Base-by-base conservation (phyloP, 768 basidiomycete species). In the Amylocystis lapponica region DNA sequence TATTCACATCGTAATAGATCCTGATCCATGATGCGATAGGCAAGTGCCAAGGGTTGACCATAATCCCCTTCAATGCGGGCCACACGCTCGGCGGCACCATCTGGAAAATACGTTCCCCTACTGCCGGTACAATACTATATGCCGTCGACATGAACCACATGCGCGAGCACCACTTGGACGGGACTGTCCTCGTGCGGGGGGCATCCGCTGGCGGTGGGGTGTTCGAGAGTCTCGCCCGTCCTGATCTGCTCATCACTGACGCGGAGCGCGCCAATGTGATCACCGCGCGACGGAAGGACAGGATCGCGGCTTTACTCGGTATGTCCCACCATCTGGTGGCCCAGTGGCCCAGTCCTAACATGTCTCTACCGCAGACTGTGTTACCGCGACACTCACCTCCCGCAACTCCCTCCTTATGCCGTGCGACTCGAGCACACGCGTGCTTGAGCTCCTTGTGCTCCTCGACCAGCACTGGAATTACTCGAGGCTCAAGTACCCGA, bases 51-150 rank as follows among this genome's bases (percentile, higher is more conserved):
- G 90, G 90, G 14, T 68, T 94, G 55, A 94, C 92, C 2, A 88
- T 99, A 50, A 94, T 93, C 14, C 92, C 96, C 1, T 96, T 93
- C 65, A 86, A 88, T 55, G 86, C 92, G 11, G 96, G 95, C 0
- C 94, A 97, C 62, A 90, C 90, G 0, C 76, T 99, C 13, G 96
- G 96, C 47, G 96, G 95, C 33, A 91, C 94, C 5, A 87, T 99
- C 50, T 98, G 93, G 93, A 97, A 97, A 60, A 86, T 99, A 48
- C 83, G 96, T n/a, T 97, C 94, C 0, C 93, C 96, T 2, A 92
- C 93, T 0, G 89, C 90, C 10, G 95, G 94, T 3, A 97, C 96
- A 3, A 85, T 98, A 26, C 70, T 98, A 20, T 97, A 99, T 59
- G 93, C 93, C 8, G 89, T 97, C 14, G 79, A 92, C 52, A 73